Evolutionary conservation across 1,284 basidiomycete species (phyloP), one percentile per base, ranked within the genome.

Genomic region (Pseudozyma sp.): DNA sequence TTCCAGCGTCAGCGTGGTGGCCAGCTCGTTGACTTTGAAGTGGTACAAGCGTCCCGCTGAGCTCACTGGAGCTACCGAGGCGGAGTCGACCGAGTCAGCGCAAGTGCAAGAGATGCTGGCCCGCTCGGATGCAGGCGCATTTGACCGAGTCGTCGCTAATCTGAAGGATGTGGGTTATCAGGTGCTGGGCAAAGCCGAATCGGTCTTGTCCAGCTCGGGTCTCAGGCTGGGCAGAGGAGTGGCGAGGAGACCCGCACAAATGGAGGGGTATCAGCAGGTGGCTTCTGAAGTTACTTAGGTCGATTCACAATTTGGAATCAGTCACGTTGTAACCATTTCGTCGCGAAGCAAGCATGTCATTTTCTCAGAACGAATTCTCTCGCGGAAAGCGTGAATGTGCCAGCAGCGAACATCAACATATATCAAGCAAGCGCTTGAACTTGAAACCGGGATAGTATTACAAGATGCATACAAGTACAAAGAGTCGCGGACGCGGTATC

Each of bases 1-100:
- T 85, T 95, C 93, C 51, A 94, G 92, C 76, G 96, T 99, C 46
- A 95, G 93, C 75, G 97, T 99, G 53, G 96, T 99, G 9, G 89
- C 89, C 17, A 94, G 92, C 72, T 94, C 92, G 60, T 86, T 99
- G 81, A 90, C 92, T 51, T 87, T 99, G 72, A 92, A 89, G 82
- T 81, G 77, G 55, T 87, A 86, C 85, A 81, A 77, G 45, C 63
- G 79, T 29, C 85, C 85, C 1, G 37, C 53, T 11, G 58, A 75
- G 35, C 67, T 78, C 10, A 49, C 45, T 7, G 34, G 49, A 29
- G n/a, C 31, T 31, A 7, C 9, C 50, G 45, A 16, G 51, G 31
- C 29, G 13, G 34, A 30, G 34, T 30, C 17, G 31, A 39, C 56
- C 8, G 65, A 64, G 29, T 49, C 53, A 6, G 14, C 61, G 7